phyloP scores from a whole-genome alignment of 495 filamentous ascomycete species.

The Amphirosellinia nigrospora region DNA sequence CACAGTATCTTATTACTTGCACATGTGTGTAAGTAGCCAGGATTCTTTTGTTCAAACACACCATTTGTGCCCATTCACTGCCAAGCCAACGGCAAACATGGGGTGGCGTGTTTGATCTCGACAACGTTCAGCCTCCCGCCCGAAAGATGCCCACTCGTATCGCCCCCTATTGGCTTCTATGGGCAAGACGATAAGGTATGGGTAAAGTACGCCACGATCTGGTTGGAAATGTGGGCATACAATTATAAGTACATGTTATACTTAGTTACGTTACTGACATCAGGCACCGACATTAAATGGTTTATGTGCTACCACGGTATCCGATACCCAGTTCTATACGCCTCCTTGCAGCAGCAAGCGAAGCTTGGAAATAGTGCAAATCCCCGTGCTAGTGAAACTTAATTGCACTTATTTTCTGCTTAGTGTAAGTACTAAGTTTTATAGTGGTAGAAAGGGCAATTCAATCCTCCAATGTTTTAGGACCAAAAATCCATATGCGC shows the following conservation, averaged over 20 bases:
- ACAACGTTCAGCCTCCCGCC: constrained; percentile 12
- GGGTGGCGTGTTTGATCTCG: constrained; percentile 2
- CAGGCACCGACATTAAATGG: constrained; percentile 5
- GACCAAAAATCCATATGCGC: no score
- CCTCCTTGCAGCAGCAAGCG: no score
- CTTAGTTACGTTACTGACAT: no score
- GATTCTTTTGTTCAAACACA: no score
- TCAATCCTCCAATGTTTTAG: no score
- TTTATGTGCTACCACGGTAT: background rate
- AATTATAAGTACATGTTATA: no score
- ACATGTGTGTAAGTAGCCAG: no score
- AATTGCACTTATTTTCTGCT: background rate
- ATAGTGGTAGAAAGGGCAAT: background rate
- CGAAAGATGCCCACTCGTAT: background rate
- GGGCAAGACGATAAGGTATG: no score
- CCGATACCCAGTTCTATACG: background rate
- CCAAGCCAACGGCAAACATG: background rate
- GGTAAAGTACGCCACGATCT: no score
- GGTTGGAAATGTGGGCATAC: no score
- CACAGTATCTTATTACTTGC: no score
- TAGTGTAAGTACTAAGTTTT: background rate
- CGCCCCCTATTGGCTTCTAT: background rate
- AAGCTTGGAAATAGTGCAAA: background rate
- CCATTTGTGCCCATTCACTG: background rate
- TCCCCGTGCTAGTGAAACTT: constrained; percentile 11